Evolutionary conservation across 306 rosid species (phyloP).

Genomic region (Alnus rubra): DNA sequence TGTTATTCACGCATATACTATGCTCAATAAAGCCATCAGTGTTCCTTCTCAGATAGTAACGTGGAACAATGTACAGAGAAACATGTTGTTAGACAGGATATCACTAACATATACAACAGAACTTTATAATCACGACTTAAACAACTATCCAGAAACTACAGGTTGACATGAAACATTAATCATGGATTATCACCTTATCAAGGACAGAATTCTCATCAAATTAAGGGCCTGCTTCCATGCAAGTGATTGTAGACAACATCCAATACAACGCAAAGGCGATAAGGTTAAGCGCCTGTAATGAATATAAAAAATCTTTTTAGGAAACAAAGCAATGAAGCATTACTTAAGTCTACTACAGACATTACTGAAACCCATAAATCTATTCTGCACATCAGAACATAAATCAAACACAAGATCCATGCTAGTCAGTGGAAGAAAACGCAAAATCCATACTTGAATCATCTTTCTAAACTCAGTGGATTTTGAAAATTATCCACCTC

Average conservation of each 20-base stretch:
- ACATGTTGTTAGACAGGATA: slow-evolving; percentile 25
- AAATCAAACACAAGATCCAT: slow-evolving; percentile 19
- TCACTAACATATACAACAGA: slow-evolving; percentile 14
- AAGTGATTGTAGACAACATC: slow-evolving; percentile 95
- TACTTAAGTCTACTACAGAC: slow-evolving; percentile 15
- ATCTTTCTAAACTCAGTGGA: slow-evolving; percentile 88
- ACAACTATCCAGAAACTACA: slow-evolving; percentile 19
- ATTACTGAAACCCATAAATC: neutral
- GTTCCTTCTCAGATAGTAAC: slow-evolving; percentile 91
- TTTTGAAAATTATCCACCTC: neutral
- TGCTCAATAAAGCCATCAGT: slow-evolving; percentile 86
- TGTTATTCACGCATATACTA: slow-evolving; percentile 89
- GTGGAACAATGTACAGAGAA: slow-evolving; percentile 86
- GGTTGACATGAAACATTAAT: slow-evolving; percentile 24
- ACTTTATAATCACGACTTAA: slow-evolving; percentile 9
- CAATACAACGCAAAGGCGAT: slow-evolving; percentile 75
- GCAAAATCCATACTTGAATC: slow-evolving; percentile 70
- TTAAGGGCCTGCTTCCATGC: slow-evolving; percentile 81
- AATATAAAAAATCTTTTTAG: slow-evolving; percentile 22
- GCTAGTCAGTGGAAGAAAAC: slow-evolving; percentile 17
- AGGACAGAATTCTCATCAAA: slow-evolving; percentile 81
- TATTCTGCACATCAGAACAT: slow-evolving; percentile 14
- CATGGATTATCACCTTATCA: slow-evolving; percentile 63
- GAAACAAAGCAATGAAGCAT: slow-evolving; percentile 19
- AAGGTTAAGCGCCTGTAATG: slow-evolving; percentile 74